Base-by-base conservation (phyloP, 1,284 basidiomycete species). In the Cutaneotrichosporon mucoides region DNA sequence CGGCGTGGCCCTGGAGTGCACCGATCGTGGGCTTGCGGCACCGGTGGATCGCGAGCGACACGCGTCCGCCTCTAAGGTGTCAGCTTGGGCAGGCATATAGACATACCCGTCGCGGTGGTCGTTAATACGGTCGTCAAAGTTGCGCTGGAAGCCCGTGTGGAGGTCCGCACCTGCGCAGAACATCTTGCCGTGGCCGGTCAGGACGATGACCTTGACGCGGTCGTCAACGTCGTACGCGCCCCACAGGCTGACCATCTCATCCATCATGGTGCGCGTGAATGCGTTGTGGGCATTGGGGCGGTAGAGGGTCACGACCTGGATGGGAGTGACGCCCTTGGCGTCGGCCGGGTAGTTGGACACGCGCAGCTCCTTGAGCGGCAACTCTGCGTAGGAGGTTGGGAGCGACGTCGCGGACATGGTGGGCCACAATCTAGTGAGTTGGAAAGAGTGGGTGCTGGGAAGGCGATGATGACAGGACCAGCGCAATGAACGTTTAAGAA, bases 151-250 rank as follows among this genome's bases (percentile, higher is more conserved):
- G 6, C 53, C 62, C 7, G n/a, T 46, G 35, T 56, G 10, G 15
- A 63, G 59, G 59, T 63, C 62, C 0, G 62, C 62, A 35, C 62
- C 62, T 1, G 62, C 62, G n/a, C 62, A 63, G 59, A 60, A 63
- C 56, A 63, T 63, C 46, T 50, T 44, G n/a, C 59, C 62, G 34
- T 60, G 53, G 34, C 62, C 62, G 1, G 62, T 59, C 12, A 60
- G 15, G 11, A 63, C 51, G 34, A 63, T 60, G 50, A 9, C 49
- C 59, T 63, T 63, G 49, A 63, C 62, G 41, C 62, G 53, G 56
- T 63, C 62, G 51, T 63, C 62, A 38, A 43, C 46, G 24, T 53
- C 62, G 38, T 58, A 60, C 11, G 50, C 12, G 13, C 16, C 34
- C 59, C 59, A 60, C 24, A 50, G 24, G 45, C 50, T 48, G 15